phyloP scores from a whole-genome alignment of 2,329 filamentous ascomycete genomes.

The Pseudocercospora macadamiae region DNA sequence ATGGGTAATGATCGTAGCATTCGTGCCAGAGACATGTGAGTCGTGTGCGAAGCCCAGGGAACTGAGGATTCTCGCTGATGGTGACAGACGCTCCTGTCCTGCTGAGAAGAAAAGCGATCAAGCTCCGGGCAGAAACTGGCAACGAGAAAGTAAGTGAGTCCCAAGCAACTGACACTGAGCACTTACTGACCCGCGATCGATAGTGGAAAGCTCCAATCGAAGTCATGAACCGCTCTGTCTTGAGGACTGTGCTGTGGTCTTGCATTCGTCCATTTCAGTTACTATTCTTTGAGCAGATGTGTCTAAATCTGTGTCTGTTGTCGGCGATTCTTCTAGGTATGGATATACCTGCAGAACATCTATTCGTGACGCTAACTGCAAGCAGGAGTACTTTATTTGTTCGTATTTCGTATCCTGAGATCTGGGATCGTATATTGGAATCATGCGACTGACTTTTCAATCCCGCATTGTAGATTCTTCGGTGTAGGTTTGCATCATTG shows the following conservation, averaged over 20 bases:
- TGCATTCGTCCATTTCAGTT: conserved; percentile 74
- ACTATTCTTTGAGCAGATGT: conserved; percentile 76
- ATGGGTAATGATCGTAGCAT: conserved; percentile 64
- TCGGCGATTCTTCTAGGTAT: conserved; percentile 72
- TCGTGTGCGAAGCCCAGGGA: neutral
- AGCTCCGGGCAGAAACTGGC: conserved; percentile 73
- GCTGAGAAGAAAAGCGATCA: conserved; percentile 72
- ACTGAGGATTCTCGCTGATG: neutral
- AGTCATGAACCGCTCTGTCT: conserved; percentile 68
- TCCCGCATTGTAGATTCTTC: neutral
- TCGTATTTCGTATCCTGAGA: conserved; percentile 63
- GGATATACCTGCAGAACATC: neutral
- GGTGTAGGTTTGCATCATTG: conserved; percentile 3
- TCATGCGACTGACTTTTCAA: neutral
- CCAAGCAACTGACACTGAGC: neutral
- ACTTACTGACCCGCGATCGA: neutral
- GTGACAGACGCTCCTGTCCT: conserved; percentile 61
- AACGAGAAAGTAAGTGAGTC: conserved; percentile 47
- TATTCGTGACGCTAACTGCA: neutral
- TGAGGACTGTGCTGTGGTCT: conserved; percentile 53
- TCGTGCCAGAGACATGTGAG: conserved; percentile 79
- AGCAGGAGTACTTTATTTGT: conserved; percentile 78
- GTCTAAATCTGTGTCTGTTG: conserved; percentile 76
- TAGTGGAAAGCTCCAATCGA: conserved; percentile 79
- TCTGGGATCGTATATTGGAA: conserved; percentile 7